phyloP scores from a whole-genome alignment of 164 flowering plant species.

The Kingdonia uniflora region DNA sequence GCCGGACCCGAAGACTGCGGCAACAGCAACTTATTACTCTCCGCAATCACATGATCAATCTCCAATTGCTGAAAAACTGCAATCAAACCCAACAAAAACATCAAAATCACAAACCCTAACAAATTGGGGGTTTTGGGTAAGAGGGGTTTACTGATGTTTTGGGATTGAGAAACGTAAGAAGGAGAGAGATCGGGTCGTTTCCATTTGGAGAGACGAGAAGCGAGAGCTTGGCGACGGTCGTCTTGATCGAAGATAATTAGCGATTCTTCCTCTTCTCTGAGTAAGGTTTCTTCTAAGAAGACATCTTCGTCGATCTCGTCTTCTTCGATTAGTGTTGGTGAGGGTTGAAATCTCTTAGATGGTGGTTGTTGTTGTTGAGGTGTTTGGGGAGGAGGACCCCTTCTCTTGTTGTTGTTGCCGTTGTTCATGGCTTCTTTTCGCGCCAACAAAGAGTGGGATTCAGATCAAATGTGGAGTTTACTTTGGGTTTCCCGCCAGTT shows the following conservation, averaged over 20 bases:
- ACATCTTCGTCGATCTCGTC: slow-evolving; percentile 88
- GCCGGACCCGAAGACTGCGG: slow-evolving; percentile 61
- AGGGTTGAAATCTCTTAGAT: slow-evolving; percentile 13
- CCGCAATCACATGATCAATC: slow-evolving; percentile 89
- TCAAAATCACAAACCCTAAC: too few species aligned
- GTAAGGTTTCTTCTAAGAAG: slow-evolving; percentile 71
- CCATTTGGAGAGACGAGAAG: slow-evolving; percentile 63
- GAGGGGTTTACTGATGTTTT: too few species aligned
- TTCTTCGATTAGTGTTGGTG: slow-evolving; percentile 28
- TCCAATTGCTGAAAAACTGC: slow-evolving; percentile 93
- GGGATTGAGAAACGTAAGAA: too few species aligned
- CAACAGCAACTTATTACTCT: slow-evolving; percentile 46
- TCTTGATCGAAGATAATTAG: slow-evolving; percentile 35
- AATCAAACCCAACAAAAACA: too few species aligned
- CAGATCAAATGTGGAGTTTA: too few species aligned
- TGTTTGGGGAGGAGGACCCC: not conserved
- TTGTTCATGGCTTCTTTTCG: slow-evolving; percentile 6
- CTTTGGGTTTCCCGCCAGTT: too few species aligned
- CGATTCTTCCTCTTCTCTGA: slow-evolving; percentile 51
- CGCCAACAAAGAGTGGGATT: slow-evolving; percentile 2
- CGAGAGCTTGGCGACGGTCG: slow-evolving; percentile 35
- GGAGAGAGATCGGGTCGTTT: slow-evolving; percentile 71
- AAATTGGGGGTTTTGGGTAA: too few species aligned
- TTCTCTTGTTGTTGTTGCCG: slow-evolving; percentile 5
- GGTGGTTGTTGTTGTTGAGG: slow-evolving; percentile 2